phyloP scores from a whole-genome alignment of 2,329 filamentous ascomycete genomes.

The Epichloe festucae region DNA sequence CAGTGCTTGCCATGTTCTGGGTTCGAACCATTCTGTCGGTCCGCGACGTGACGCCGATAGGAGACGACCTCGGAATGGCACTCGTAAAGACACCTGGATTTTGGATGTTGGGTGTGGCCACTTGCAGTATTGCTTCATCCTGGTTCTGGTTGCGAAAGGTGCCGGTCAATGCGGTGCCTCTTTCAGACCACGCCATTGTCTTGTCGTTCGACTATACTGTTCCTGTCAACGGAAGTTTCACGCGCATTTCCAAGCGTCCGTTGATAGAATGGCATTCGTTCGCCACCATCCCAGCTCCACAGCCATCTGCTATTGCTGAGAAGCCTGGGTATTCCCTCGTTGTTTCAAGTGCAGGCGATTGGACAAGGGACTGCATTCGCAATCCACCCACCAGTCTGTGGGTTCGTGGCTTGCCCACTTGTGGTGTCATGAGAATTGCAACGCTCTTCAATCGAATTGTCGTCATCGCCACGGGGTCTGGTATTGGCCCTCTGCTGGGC shows the following conservation, averaged over 20 bases:
- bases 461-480: constrained; percentile 59
- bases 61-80: constrained; percentile 21
- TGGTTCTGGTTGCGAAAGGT: constrained; percentile 62
- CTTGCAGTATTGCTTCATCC: constrained; percentile 53
- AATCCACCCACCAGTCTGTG: constrained; percentile 49
- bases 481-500: constrained; percentile 56
- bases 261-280: constrained; percentile 65
- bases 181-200: constrained; percentile 60
- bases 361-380: constrained; percentile 53
- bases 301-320: constrained; percentile 13
- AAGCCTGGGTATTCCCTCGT: constrained; percentile 49
- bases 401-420: constrained; percentile 54
- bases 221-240: constrained; percentile 33
- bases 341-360: constrained; percentile 63
- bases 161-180: constrained; percentile 48
- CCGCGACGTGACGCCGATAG: constrained; percentile 27
- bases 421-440: constrained; percentile 54
- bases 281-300: constrained; percentile 53
- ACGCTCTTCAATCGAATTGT: constrained; percentile 52
- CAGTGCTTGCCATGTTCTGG: constrained; percentile 52
- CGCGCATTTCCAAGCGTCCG: constrained; percentile 47
- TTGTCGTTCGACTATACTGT: constrained; percentile 55
- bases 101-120: constrained; percentile 56
- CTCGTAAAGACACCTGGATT: constrained; percentile 33
- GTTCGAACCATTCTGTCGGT: constrained; percentile 43